These are phyloP conservation scores for Fragaria vesca DNA, from an alignment of 306 rosid genomes.

Conservation along the genomic window DNA sequence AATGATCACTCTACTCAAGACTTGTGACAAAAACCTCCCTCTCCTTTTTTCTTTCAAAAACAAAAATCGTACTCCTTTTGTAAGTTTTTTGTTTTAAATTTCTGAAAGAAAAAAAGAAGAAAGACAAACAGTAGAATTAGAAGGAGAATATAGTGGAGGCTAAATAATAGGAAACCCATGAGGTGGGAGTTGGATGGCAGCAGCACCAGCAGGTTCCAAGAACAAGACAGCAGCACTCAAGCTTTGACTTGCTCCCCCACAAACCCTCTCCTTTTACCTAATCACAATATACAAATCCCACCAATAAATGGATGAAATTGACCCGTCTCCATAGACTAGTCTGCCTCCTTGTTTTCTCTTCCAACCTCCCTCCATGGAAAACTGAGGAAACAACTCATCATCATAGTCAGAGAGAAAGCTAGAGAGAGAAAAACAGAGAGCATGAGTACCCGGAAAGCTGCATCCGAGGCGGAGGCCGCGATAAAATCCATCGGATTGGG, in stretches of 20 bases:
- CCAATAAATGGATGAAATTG: neutral
- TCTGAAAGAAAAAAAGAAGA: too few relatives aligned
- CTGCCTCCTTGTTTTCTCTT: too few relatives aligned
- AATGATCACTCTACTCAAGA: too few relatives aligned
- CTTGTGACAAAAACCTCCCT: too few relatives aligned
- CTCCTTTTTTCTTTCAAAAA: too few relatives aligned
- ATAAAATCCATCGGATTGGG: conserved; percentile 58
- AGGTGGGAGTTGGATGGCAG: neutral
- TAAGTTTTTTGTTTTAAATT: too few relatives aligned
- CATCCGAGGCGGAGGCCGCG: conserved; percentile 40
- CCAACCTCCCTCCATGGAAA: too few relatives aligned
- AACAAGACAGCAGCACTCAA: conserved; percentile 19
- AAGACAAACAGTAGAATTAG: neutral
- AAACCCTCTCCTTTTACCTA: neutral
- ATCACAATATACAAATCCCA: neutral
- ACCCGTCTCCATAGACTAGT: neutral
- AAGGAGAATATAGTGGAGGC: too few relatives aligned
- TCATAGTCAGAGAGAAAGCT: neutral
- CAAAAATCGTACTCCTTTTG: too few relatives aligned
- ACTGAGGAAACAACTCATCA: too few relatives aligned
- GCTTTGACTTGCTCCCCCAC: conserved; percentile 8
- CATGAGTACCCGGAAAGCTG: conserved; percentile 28
- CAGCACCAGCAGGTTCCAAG: neutral
- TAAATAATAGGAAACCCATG: neutral
- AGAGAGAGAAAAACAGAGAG: neutral